Evolutionary conservation across 164 flowering plant genomes (phyloP).

Genomic region (Berberis vulgaris): DNA sequence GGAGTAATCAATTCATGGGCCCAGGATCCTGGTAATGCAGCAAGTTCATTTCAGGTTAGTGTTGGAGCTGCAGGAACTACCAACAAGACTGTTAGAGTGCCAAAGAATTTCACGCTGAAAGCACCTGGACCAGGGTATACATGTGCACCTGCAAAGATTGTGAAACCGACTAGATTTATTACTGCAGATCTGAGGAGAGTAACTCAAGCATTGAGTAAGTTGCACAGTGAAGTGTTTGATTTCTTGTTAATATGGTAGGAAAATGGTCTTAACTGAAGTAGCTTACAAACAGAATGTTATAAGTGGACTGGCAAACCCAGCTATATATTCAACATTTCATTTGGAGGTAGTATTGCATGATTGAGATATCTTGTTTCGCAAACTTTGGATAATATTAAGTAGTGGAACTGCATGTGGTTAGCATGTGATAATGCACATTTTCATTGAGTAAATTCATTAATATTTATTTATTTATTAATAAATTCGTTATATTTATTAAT

Average conservation of each 20-base stretch:
- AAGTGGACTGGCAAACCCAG: too few relatives aligned
- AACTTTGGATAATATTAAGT: too few relatives aligned
- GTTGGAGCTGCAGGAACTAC: conserved; percentile 64
- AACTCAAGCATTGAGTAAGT: conserved; percentile 78
- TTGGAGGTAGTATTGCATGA: too few relatives aligned
- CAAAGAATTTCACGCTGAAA: conserved; percentile 62
- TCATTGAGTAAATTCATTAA: neutral
- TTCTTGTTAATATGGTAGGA: neutral
- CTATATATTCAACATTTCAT: too few relatives aligned
- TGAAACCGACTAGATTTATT: conserved; percentile 39
- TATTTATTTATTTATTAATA: too few relatives aligned
- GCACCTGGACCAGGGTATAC: conserved; percentile 81
- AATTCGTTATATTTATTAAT: neutral
- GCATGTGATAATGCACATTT: too few relatives aligned
- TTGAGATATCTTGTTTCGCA: too few relatives aligned
- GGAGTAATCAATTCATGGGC: conserved; percentile 57
- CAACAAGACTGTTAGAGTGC: conserved; percentile 58
- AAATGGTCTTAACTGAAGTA: neutral
- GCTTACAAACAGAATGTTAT: neutral
- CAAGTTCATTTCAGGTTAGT: conserved; percentile 56
- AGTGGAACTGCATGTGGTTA: too few relatives aligned
- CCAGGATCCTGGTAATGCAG: conserved; percentile 56
- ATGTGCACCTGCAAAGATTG: conserved; percentile 62
- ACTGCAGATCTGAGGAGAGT: conserved; percentile 46
- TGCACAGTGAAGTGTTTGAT: neutral